Evolutionary conservation across 176 grass and related monocot species (phyloP).

Genomic region (Thalia dealbata): DNA sequence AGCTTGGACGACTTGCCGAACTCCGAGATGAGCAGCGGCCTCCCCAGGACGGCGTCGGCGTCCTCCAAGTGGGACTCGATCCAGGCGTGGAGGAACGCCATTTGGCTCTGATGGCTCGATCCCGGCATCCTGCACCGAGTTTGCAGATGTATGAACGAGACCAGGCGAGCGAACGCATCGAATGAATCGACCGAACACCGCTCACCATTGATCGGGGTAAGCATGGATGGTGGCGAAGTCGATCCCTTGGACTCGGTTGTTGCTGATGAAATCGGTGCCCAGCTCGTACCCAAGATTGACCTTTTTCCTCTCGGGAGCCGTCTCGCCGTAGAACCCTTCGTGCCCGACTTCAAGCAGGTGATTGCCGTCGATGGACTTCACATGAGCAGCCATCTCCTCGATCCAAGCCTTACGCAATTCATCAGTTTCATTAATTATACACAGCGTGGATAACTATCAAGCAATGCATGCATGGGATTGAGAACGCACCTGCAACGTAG

Average conservation of each 20-base stretch:
- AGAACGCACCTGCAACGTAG: neutral
- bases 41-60: neutral
- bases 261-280: slow-evolving; percentile 17
- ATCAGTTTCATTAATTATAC: too few relatives aligned
- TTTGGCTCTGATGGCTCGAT: neutral
- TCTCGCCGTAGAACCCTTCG: slow-evolving; percentile 19
- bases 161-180: neutral
- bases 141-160: neutral
- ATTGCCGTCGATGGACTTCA: slow-evolving; percentile 15
- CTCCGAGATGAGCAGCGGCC: slow-evolving; percentile 19
- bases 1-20: slow-evolving; percentile 8
- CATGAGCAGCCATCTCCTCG: slow-evolving; percentile 16
- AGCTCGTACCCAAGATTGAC: neutral
- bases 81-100: slow-evolving; percentile 9
- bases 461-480: too few relatives aligned
- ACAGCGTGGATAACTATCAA: too few relatives aligned
- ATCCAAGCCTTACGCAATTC: slow-evolving; percentile 9
- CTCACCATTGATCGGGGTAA: slow-evolving; percentile 16
- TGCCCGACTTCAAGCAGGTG: slow-evolving; percentile 13
- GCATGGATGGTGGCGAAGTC: slow-evolving; percentile 24
- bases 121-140: slow-evolving; percentile 7
- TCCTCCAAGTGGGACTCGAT: neutral
- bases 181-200: too few relatives aligned
- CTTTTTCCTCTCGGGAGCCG: neutral
- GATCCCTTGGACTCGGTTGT: slow-evolving; percentile 2